phyloP scores from a whole-genome alignment of 441 rosid species.

The Cnidoscolus chayamansa region DNA sequence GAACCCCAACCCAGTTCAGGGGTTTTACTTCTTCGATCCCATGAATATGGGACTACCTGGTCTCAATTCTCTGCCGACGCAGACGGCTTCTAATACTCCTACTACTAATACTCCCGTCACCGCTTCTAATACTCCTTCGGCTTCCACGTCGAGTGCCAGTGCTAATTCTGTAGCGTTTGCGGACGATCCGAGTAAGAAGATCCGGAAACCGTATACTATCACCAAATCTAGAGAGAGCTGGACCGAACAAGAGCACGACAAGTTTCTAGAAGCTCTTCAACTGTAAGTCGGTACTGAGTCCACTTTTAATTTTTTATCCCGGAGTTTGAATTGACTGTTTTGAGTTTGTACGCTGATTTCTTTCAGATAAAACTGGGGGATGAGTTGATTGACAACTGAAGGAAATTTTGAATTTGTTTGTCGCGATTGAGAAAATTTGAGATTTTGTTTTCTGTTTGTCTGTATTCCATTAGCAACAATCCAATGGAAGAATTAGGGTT shows the following conservation, averaged over 20 bases:
- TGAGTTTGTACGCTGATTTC: background rate
- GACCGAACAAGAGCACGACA: conserved; percentile 95
- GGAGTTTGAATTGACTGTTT: conserved; percentile 1
- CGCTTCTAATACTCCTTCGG: background rate
- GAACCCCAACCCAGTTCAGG: conserved; percentile 57
- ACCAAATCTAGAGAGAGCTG: conserved; percentile 97
- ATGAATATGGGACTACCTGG: conserved; percentile 57
- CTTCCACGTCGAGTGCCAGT: background rate
- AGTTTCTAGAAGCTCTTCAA: conserved; percentile 93
- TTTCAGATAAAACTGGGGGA: background rate
- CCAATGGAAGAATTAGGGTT: background rate
- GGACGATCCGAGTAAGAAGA: conserved; percentile 68
- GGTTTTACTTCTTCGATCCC: conserved; percentile 61
- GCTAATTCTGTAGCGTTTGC: conserved; percentile 29
- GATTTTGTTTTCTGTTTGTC: background rate
- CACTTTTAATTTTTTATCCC: background rate
- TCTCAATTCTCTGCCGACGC: conserved; percentile 42
- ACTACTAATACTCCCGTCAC: conserved; percentile 4
- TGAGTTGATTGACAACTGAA: background rate
- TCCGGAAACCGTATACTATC: conserved; percentile 88
- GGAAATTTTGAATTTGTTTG: background rate
- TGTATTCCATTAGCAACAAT: background rate
- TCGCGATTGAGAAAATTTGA: background rate
- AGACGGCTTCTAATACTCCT: conserved; percentile 13
- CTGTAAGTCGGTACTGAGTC: conserved; percentile 42